Evolutionary conservation across 768 basidiomycete species (phyloP).

Genomic region (Psilocybe cubensis): DNA sequence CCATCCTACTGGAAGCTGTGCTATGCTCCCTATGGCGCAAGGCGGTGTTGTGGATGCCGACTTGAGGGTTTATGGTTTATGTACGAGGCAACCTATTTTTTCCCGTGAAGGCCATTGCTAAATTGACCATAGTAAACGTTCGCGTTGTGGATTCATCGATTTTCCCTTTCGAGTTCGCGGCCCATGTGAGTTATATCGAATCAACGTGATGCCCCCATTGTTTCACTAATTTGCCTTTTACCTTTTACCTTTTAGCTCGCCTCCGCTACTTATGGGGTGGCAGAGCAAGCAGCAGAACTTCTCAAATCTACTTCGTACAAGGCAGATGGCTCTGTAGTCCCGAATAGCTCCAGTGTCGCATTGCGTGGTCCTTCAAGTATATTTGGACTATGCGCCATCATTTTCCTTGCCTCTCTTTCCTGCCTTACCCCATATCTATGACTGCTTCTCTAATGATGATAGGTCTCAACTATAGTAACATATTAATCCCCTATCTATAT

Average conservation of each 20-base stretch:
- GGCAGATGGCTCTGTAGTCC: slow-evolving; percentile 2
- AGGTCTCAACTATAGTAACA: too few species aligned
- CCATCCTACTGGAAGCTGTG: slow-evolving; percentile 49
- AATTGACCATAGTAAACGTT: slow-evolving; percentile 39
- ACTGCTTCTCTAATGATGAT: too few species aligned
- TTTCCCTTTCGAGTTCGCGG: slow-evolving; percentile 48
- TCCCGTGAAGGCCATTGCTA: not conserved
- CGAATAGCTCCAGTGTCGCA: not conserved
- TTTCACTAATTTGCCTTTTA: not conserved
- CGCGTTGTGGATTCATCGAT: slow-evolving; percentile 63
- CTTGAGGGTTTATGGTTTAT: slow-evolving; percentile 34
- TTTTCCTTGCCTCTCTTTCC: too few species aligned
- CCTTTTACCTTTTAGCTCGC: slow-evolving; percentile 22
- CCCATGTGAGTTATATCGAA: slow-evolving; percentile 25
- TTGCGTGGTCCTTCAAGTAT: not conserved
- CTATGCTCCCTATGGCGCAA: slow-evolving; percentile 32
- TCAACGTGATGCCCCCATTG: not conserved
- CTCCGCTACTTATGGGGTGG: slow-evolving; percentile 31
- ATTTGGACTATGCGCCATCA: not conserved
- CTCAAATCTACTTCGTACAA: slow-evolving; percentile 21
- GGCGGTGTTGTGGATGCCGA: slow-evolving; percentile 38
- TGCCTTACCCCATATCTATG: too few species aligned
- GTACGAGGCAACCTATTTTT: not conserved
- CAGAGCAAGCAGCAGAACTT: slow-evolving; percentile 29
- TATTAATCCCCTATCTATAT: too few species aligned